phyloP scores from a whole-genome alignment of 257 asterid genomes.

The Anisodus tanguticus region DNA sequence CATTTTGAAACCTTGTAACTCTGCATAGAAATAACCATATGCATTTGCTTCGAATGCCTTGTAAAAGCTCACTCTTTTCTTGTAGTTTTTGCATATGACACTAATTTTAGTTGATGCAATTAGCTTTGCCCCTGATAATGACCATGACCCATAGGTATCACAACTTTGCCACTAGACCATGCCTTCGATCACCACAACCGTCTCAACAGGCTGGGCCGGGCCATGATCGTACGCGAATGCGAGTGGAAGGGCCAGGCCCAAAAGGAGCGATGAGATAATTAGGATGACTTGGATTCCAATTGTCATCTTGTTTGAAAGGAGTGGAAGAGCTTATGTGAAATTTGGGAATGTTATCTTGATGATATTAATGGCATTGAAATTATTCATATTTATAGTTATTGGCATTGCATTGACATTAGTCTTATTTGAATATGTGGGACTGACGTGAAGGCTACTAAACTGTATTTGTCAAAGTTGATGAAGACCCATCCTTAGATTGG shows the following conservation, averaged over 20 bases:
- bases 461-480: neutral
- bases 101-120: slow-evolving; percentile 57
- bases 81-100: slow-evolving; percentile 73
- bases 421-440: too few species aligned
- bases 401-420: neutral
- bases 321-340: too few species aligned
- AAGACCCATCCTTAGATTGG: slow-evolving; percentile 22
- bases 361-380: slow-evolving; percentile 24
- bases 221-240: slow-evolving; percentile 37
- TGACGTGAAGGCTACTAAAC: neutral
- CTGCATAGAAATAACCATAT: slow-evolving; percentile 76
- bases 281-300: slow-evolving; percentile 41
- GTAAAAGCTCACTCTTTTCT: slow-evolving; percentile 64
- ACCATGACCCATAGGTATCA: slow-evolving; percentile 58
- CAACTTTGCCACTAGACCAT: slow-evolving; percentile 80
- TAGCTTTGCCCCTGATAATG: slow-evolving; percentile 56
- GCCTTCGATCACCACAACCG: slow-evolving; percentile 78
- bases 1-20: slow-evolving; percentile 72
- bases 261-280: slow-evolving; percentile 40
- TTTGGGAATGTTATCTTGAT: slow-evolving; percentile 13
- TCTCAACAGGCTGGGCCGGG: slow-evolving; percentile 43
- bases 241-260: slow-evolving; percentile 41
- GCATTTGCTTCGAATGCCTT: slow-evolving; percentile 60
- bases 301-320: slow-evolving; percentile 49
- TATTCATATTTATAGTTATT: slow-evolving; percentile 43